A percentile compares a stretch with the other conserved stretches of the same genome.
Evolutionary conservation across 306 rosid species (phyloP).

Genomic region (Neltuma alba): DNA sequence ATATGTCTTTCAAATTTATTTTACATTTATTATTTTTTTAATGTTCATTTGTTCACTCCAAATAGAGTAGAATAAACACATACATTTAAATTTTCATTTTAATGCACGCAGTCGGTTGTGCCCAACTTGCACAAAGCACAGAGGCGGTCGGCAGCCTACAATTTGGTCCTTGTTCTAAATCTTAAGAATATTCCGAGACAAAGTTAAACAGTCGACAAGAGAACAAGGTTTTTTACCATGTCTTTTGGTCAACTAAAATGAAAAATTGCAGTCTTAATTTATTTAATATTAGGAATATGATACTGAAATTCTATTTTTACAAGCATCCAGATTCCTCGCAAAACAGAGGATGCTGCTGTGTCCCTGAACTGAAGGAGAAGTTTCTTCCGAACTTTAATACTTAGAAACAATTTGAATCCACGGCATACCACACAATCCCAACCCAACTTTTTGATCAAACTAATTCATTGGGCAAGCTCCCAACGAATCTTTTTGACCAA

Average conservation of each 20-base stretch:
- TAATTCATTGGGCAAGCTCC: too few relatives aligned
- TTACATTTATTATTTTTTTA: background rate
- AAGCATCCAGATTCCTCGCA: background rate
- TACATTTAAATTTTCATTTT: background rate
- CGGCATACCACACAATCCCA: background rate
- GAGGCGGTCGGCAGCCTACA: too few relatives aligned
- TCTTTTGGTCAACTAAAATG: background rate
- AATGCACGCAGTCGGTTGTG: too few relatives aligned
- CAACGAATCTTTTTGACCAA: too few relatives aligned
- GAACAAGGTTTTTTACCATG: background rate
- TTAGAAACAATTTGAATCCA: background rate
- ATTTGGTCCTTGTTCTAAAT: too few relatives aligned
- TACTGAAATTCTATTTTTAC: background rate
- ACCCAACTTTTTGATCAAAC: background rate
- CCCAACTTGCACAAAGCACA: too few relatives aligned
- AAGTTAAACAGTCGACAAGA: background rate
- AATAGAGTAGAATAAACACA: background rate
- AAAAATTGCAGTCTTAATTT: background rate
- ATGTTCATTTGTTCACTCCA: background rate
- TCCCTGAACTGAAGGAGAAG: background rate
- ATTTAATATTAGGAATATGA: background rate
- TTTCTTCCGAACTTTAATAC: background rate
- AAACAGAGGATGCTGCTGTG: background rate
- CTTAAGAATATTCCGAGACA: background rate
- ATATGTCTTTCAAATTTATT: background rate